These are phyloP conservation scores for Saraca asoca DNA, from an alignment of 331 rosid genomes.

Conservation along the genomic window DNA sequence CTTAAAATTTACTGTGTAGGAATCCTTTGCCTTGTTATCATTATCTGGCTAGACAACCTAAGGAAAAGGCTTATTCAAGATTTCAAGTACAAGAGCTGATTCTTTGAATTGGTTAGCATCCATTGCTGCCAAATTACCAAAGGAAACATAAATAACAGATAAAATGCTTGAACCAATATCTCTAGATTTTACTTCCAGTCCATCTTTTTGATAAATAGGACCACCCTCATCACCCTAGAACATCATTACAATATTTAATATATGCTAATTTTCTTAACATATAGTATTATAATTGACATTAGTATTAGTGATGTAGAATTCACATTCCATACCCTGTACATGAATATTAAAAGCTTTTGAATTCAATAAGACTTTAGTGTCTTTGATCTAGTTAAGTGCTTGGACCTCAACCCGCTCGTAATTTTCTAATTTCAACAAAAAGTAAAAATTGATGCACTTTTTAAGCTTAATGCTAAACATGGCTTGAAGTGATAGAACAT, in stretches of 20 bases:
- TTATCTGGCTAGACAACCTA: too few species aligned
- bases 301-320: too few species aligned
- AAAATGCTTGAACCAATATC: slow-evolving; percentile 69
- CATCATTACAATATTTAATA: slow-evolving; percentile 17
- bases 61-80: too few species aligned
- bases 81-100: slow-evolving; percentile 10
- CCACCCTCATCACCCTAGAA: slow-evolving; percentile 58
- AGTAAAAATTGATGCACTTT: neutral
- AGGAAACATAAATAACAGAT: slow-evolving; percentile 24
- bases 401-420: neutral
- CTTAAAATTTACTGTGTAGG: too few species aligned
- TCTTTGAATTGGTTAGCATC: slow-evolving; percentile 16
- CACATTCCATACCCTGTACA: neutral
- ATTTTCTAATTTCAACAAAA: too few species aligned
- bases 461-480: neutral
- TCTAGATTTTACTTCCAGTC: slow-evolving; percentile 70
- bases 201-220: slow-evolving; percentile 46
- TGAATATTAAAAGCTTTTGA: neutral
- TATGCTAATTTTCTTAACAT: slow-evolving; percentile 2
- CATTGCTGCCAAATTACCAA: neutral
- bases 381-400: neutral
- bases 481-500: neutral
- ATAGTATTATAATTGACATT: too few species aligned
- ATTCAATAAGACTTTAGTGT: neutral
- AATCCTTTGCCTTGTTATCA: too few species aligned